Evolutionary conservation across 2,329 filamentous ascomycete genomes (phyloP).

Genomic region (Arthrocladium fulminans): DNA sequence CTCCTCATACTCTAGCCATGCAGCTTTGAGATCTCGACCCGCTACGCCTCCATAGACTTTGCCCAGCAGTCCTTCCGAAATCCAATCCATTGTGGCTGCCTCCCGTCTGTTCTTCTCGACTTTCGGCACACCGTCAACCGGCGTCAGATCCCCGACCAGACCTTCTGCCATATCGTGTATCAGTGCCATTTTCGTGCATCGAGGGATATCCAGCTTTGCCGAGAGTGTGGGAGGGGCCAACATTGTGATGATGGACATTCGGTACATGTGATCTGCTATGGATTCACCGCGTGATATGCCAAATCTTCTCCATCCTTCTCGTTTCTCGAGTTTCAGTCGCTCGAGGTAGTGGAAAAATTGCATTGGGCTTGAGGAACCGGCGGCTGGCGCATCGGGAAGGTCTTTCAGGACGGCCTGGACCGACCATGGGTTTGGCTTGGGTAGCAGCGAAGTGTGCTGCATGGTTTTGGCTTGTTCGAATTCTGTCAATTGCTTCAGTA

Average conservation of each 20-base stretch:
- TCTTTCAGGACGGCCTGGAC: constrained; percentile 51
- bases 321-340: constrained; percentile 89
- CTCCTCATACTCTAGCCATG: constrained; percentile 97
- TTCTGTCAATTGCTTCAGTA: constrained; percentile 2
- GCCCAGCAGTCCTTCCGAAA: constrained; percentile 63
- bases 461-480: constrained; percentile 10
- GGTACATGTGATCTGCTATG: constrained; percentile 98
- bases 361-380: constrained; percentile 62
- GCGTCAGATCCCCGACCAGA: constrained; percentile 93
- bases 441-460: constrained; percentile 18
- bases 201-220: constrained; percentile 62
- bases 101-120: constrained; percentile 83
- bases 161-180: constrained; percentile 97
- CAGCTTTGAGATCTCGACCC: constrained; percentile 61
- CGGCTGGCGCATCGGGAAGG: constrained; percentile 51
- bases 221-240: constrained; percentile 70
- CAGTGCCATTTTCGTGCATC: constrained; percentile 91
- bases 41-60: constrained; percentile 62
- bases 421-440: constrained; percentile 24
- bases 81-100: constrained; percentile 82
- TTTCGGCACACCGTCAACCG: constrained; percentile 77
- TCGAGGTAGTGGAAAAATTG: constrained; percentile 93
- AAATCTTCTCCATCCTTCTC: constrained; percentile 91
- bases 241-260: constrained; percentile 95
- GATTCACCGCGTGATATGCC: constrained; percentile 69